Evolutionary conservation across 805 yeast genomes (phyloP), one percentile per base, ranked within the genome.

Genomic region (Saccharomycopsis selenospora): DNA sequence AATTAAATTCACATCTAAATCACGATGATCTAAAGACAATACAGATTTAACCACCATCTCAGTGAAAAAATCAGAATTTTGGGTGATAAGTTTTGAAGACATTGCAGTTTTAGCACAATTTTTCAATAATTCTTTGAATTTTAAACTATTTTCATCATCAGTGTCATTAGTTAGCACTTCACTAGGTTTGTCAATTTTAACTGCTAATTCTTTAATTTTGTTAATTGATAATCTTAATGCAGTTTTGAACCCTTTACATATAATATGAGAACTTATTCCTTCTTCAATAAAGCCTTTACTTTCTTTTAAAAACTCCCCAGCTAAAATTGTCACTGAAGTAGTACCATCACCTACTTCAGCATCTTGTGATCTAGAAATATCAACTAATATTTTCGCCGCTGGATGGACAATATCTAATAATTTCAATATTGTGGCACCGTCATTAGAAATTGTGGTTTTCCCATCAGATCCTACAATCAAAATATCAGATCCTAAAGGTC

Each of bases 331-430:
- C 18, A 91, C 99, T 25, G 96, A 84, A 1, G 99, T 91, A 40
- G 99, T 91, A 56, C 99, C 99, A 68, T 91, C 99, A 52, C 99
- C 99, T 55, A 93, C 96, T 66, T 91, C 98, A 52, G 95, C 95
- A 64, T 91, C 99, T 69, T 91, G 99, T 2, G 95, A 89, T 64
- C 95, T 83, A 14, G 96, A 85, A 50, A 91, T 85, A 63, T 91
- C 95, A 47, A 91, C 99, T 57, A 91, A 71, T 52, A 91, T 90
- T 65, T 88, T 89, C 10, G 99, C 99, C 8, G 99, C 99, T 7
- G 99, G 99, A 61, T 93, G 99, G 23, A 93, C 96, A 48, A 93
- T 95, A 61, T 93, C 99, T 56, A 93, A 69, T 49, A 93, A 73
- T 63, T 84, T 87, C 64, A 93, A 72, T 58, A 93, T 91, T 2